phyloP scores from a whole-genome alignment of 176 grass and related monocot genomes.

The Poa annua region DNA sequence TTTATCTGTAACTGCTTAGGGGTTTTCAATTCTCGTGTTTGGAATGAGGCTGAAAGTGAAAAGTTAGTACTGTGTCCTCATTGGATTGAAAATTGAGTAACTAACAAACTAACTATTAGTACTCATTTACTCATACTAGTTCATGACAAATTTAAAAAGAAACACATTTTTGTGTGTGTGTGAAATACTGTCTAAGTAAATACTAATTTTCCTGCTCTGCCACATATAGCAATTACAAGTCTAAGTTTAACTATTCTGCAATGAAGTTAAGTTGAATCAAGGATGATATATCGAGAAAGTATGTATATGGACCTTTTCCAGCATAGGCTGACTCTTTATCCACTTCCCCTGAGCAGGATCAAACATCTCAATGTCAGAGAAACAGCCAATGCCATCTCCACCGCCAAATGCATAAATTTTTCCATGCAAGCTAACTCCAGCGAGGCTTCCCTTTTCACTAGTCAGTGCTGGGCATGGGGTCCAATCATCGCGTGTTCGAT shows the following conservation, averaged over 20 bases:
- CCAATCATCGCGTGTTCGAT: conserved; percentile 70
- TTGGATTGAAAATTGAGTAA: background rate
- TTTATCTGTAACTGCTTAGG: conserved; percentile 4
- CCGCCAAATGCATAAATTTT: conserved; percentile 75
- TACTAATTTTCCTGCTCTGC: background rate
- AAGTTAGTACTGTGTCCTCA: background rate
- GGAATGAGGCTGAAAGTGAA: background rate
- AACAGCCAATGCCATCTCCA: conserved; percentile 65
- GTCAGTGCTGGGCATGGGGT: conserved; percentile 50
- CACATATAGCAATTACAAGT: background rate
- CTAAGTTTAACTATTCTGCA: background rate
- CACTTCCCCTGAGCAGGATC: conserved; percentile 74
- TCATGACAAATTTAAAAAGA: background rate
- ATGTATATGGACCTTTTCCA: conserved; percentile 64
- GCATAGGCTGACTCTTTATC: conserved; percentile 67
- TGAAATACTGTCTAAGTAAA: background rate
- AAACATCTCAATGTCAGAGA: conserved; percentile 70
- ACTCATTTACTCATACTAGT: background rate
- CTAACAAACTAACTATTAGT: background rate
- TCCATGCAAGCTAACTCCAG: conserved; percentile 58
- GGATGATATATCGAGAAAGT: background rate
- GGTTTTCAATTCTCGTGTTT: background rate
- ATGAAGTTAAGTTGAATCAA: conserved; percentile 6
- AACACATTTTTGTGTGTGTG: background rate
- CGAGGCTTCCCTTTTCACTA: conserved; percentile 64